These are phyloP conservation scores for Medicago truncatula DNA, from an alignment of 306 rosid species.

Conservation along the genomic window DNA sequence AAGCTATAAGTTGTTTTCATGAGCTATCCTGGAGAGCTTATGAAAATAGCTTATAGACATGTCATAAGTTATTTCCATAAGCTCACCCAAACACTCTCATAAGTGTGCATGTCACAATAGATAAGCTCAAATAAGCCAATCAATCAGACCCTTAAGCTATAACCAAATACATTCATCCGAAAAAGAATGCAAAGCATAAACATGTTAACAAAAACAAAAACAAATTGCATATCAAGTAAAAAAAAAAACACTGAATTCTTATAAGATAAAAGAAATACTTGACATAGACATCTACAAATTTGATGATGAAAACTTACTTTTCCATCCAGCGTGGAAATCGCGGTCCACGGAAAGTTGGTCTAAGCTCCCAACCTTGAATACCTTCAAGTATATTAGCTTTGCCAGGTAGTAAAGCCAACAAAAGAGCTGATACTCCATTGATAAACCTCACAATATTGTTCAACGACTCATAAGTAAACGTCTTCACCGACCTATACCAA, in stretches of 20 bases:
- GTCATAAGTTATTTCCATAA: not conserved
- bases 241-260: not conserved
- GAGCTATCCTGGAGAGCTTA: not conserved
- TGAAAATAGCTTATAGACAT: not conserved
- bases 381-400: slow-evolving; percentile 84
- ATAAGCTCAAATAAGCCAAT: not conserved
- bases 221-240: slow-evolving; percentile 2
- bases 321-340: slow-evolving; percentile 95
- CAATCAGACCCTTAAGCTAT: not conserved
- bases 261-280: not conserved
- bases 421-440: slow-evolving; percentile 83
- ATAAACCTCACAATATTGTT: slow-evolving; percentile 81
- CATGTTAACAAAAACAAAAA: slow-evolving; percentile 1
- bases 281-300: slow-evolving; percentile 1
- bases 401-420: slow-evolving; percentile 76
- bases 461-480: slow-evolving; percentile 76
- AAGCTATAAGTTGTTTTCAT: not conserved
- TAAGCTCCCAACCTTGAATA: slow-evolving; percentile 92
- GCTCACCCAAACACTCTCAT: not conserved
- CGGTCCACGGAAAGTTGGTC: slow-evolving; percentile 87
- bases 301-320: slow-evolving; percentile 55
- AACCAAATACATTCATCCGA: not conserved
- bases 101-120: not conserved
- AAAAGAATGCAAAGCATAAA: not conserved
- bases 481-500: slow-evolving; percentile 86